phyloP scores from a whole-genome alignment of 495 filamentous ascomycete species.

The Xylaria telfairii region DNA sequence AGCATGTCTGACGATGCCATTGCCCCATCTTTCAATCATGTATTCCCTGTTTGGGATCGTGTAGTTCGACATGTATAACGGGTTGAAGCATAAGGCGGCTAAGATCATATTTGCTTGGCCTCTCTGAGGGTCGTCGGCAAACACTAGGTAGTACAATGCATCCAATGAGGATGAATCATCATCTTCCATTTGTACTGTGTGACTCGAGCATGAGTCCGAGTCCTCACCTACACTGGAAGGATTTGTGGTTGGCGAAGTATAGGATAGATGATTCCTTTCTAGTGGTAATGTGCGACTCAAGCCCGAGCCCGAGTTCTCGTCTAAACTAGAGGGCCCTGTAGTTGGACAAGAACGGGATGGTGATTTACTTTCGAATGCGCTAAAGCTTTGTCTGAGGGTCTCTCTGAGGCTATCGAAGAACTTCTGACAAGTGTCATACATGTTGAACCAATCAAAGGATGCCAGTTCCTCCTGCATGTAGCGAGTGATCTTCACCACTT shows the following conservation, averaged over 20 bases:
- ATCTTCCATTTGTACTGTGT: neutral
- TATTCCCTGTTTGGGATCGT: neutral
- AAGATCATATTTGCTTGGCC: conserved; percentile 12
- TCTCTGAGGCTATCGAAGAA: conserved; percentile 6
- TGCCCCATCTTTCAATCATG: neutral
- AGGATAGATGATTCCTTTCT: neutral
- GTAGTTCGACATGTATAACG: neutral
- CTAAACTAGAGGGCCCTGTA: too few species aligned
- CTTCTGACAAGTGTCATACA: neutral
- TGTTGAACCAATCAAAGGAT: neutral
- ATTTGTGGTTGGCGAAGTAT: neutral
- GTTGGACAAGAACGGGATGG: too few species aligned
- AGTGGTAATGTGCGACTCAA: neutral
- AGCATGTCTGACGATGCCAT: neutral
- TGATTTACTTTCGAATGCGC: neutral
- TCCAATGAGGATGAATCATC: neutral
- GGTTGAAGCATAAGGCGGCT: neutral
- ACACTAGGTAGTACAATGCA: conserved; percentile 13
- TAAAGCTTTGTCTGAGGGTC: neutral
- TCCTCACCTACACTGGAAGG: neutral
- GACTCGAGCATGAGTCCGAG: neutral
- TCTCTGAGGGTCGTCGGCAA: neutral
- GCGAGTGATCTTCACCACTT: neutral
- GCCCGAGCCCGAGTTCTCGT: neutral
- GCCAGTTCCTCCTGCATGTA: neutral